Conservation (phyloP, 2,329 filamentous ascomycete species). For the Metarhizium brunneum region DNA sequence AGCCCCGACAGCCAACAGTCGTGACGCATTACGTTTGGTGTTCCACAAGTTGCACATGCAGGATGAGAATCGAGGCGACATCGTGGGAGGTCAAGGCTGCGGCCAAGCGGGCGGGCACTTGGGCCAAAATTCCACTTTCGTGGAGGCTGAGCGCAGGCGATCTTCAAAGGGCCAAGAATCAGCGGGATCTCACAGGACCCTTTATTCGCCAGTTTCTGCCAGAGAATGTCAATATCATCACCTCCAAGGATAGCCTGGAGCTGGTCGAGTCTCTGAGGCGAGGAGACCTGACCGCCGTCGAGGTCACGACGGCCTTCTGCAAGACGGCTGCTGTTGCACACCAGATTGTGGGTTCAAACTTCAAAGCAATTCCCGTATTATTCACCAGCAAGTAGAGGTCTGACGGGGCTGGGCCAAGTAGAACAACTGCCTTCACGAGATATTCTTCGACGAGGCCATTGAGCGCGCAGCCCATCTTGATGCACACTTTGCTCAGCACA, state of each 20-base stretch:
- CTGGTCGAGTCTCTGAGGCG: constrained; percentile 2
- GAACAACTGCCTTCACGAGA: constrained; percentile 34
- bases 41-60: no score
- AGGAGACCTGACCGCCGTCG: constrained; percentile 14
- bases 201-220: constrained; percentile 14
- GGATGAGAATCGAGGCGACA: not conserved
- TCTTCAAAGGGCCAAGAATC: constrained; percentile 5
- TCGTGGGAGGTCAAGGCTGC: constrained; percentile 5
- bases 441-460: constrained; percentile 40
- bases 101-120: constrained; percentile 9
- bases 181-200: constrained; percentile 9
- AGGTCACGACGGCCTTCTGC: constrained; percentile 42
- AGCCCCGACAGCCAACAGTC: no score
- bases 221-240: constrained; percentile 2
- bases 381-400: not conserved
- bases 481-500: constrained; percentile 10
- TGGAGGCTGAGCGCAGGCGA: constrained; percentile 13
- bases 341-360: constrained; percentile 34
- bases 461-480: constrained; percentile 34
- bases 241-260: constrained; percentile 3
- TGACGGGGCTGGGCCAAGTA: constrained; percentile 7
- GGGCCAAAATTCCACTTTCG: constrained; percentile 10
- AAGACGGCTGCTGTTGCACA: constrained; percentile 41
- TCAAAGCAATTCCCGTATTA: not conserved
- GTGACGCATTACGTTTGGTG: no score